Evolutionary conservation across 306 rosid genomes (phyloP), one percentile per base, ranked within the genome.

Genomic region (Cyamopsis tetragonoloba): DNA sequence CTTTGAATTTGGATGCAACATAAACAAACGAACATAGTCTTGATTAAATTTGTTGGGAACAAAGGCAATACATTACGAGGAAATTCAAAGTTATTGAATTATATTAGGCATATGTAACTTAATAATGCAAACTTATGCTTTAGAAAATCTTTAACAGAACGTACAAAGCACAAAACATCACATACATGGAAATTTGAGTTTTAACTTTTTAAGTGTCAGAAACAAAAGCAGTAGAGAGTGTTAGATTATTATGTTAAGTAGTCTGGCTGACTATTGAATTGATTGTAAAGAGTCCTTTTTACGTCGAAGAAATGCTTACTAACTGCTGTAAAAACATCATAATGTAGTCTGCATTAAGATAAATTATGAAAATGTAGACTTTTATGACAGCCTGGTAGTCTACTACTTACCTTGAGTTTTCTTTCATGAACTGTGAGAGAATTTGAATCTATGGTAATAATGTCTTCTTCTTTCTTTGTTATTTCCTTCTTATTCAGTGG

Each of bases 391-490:
- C 10, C 71, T 62, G 41, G 31, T n/a, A 48, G 31, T 28, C n/a
- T n/a, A n/a, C n/a, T 31, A 53, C 83, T 70, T 77, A 85, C 96
- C 89, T 89, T 87, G 39, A 85, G 86, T 78, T 87, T 89, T 81
- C 91, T 87, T 80, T 89, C 96, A 66, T 87, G 96, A 74, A 81
- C 91, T 4, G 95, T 89, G 62, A 89, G 88, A 69, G 62, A 76
- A 78, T 89, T 89, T 41, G 96, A 85, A 74, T 78, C 75, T 39
- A 81, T 85, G 48, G 85, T 76, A 43, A 89, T 85, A 12, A 87
- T 80, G 67, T 89, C 96, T 81, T 85, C 85, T 80, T 89, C 96
- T 81, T 80, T 89, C 88, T 89, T 89, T 35, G 83, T 48, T 3
- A 78, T 78, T 85, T 89, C 96, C 78, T 76, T 89, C 80, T 81